Base-by-base conservation (phyloP, 352 stramenopile species). In the Pythium dissimile region DNA sequence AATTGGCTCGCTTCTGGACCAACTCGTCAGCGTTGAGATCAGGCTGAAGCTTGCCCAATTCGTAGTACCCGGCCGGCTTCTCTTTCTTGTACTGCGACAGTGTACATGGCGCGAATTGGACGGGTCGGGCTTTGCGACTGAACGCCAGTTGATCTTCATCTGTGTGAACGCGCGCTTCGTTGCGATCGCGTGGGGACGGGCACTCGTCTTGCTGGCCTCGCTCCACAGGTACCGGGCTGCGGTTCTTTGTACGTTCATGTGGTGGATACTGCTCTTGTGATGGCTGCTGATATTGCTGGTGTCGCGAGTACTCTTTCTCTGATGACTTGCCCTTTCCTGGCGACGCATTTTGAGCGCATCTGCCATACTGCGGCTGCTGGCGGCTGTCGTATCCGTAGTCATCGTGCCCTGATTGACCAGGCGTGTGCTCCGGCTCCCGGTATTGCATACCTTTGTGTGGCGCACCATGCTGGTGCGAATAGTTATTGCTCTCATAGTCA, bases 81-180 rank as follows among this genome's bases (percentile, higher is more conserved):
- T 89, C 82, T 55, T 94, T 90, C 51, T 87, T 86, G 73, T 96
- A 96, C 59, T 95, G 80, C 4, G 84, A 71, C 2, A 96, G 54
- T 9, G 88, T 96, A 44, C 86, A 92, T 10, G 87, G 86, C 21
- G 91, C 82, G 48, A 90, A 96, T 39, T 88, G 78, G 2, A 92
- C 78, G 0, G 75, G 64, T 1, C 86, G 67, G 24, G 79, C 80
- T 57, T 89, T 89, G 24, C 76, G 73, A 57, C 76, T 90, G 54
- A 94, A 94, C 1, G 80, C 82, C 2, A 94, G 76, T 38, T 92
- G 81, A 18, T 92, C 79, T 9, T 86, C 64, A 20, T 85, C 74
- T 0, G 72, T 78, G 45, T 73, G 59, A 0, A 85, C 73, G 1
- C 70, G 77, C n/a, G 59, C 67, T 41, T 92, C 76, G 42, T 89